Conservation (phyloP, 2,329 filamentous ascomycete genomes). For the Penicillium vulpinum region DNA sequence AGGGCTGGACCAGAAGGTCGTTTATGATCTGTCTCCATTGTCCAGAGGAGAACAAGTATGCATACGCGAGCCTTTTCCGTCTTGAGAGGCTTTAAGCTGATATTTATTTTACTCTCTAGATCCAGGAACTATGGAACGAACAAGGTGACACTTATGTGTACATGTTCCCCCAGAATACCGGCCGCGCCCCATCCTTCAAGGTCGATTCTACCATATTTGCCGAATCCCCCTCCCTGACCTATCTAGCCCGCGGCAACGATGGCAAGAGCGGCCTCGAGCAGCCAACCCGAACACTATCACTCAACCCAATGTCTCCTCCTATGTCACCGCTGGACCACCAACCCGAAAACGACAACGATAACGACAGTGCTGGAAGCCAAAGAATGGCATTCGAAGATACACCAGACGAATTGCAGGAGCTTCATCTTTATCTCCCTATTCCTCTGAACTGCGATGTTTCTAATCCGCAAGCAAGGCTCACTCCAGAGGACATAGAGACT, state of each 20-base stretch:
- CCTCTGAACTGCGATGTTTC: slow-evolving; percentile 54
- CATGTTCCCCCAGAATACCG: slow-evolving; percentile 59
- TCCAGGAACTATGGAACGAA: slow-evolving; percentile 63
- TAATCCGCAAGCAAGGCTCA: slow-evolving; percentile 33
- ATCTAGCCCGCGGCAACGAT: slow-evolving; percentile 54
- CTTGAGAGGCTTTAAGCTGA: background rate
- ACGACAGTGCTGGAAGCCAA: slow-evolving; percentile 49
- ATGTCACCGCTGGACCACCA: slow-evolving; percentile 33
- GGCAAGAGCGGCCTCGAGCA: slow-evolving; percentile 43
- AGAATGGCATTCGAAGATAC: slow-evolving; percentile 51
- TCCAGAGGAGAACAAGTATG: slow-evolving; percentile 54
- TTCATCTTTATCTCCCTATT: slow-evolving; percentile 61
- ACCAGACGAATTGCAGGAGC: slow-evolving; percentile 43
- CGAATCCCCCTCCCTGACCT: slow-evolving; percentile 57
- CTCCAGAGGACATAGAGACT: slow-evolving; percentile 55
- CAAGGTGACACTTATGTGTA: slow-evolving; percentile 64
- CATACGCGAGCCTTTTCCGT: background rate
- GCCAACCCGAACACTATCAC: slow-evolving; percentile 33
- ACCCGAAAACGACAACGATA: slow-evolving; percentile 34
- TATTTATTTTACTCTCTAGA: slow-evolving; percentile 32
- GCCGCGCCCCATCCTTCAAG: slow-evolving; percentile 61
- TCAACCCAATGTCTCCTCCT: slow-evolving; percentile 35
- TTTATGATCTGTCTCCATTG: slow-evolving; percentile 56
- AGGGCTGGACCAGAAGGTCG: slow-evolving; percentile 56
- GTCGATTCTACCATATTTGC: slow-evolving; percentile 60